A percentile compares a stretch with the other conserved stretches of the same genome.
Evolutionary conservation across 2,329 filamentous ascomycete species (phyloP).

Genomic region (Parascedosporium putredinis): DNA sequence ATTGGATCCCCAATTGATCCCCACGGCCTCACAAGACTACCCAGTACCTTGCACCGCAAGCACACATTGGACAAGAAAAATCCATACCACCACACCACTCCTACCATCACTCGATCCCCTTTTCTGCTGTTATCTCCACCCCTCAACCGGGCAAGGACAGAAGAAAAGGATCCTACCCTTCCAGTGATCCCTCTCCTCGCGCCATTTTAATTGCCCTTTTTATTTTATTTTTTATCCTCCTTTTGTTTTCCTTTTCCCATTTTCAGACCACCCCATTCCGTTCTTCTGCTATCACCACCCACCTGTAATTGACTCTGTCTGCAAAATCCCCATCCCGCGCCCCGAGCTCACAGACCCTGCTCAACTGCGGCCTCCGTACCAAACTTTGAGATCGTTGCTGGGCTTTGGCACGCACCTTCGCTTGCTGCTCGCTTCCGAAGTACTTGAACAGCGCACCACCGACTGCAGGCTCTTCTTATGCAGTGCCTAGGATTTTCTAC

Average conservation of each 20-base stretch:
- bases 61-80: neutral
- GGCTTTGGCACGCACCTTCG: too few species aligned
- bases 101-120: slow-evolving; percentile 2
- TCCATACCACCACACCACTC: slow-evolving; percentile 5
- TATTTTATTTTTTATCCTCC: neutral
- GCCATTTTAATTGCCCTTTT: neutral
- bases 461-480: slow-evolving; percentile 1
- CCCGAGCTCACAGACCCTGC: neutral
- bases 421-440: slow-evolving; percentile 4
- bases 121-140: neutral
- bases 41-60: neutral
- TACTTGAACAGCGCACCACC: neutral
- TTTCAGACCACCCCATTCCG: too few species aligned
- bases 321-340: too few species aligned
- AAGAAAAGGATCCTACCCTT: neutral
- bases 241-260: neutral
- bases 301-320: neutral
- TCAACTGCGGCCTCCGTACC: neutral
- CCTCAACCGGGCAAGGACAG: neutral
- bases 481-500: slow-evolving; percentile 1
- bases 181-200: neutral
- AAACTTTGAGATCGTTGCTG: too few species aligned
- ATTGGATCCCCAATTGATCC: neutral
- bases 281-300: neutral
- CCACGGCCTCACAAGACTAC: neutral